A percentile compares a stretch with the other conserved stretches of the same genome.
Conservation (phyloP, 2,329 filamentous ascomycete species). For the Botrytis pseudocinerea region DNA sequence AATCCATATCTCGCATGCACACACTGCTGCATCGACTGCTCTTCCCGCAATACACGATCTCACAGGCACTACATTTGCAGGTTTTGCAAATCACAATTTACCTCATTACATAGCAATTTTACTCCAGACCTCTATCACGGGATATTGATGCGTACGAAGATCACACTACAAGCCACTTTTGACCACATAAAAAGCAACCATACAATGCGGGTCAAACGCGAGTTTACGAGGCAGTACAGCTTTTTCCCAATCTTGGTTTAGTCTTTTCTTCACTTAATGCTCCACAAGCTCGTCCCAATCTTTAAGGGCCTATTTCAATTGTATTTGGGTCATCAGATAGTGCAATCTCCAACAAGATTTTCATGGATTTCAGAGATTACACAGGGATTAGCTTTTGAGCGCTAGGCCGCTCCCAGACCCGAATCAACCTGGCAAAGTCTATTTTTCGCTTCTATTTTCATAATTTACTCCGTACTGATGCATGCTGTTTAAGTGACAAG, state of each 20-base stretch:
- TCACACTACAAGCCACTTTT: constrained; percentile 10
- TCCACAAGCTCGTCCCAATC: not conserved
- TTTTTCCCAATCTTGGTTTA: not conserved
- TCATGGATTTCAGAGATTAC: not conserved
- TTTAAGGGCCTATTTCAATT: not conserved
- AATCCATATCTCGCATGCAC: not conserved
- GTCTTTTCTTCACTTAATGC: not conserved
- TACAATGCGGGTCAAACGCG: constrained; percentile 11
- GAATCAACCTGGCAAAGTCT: not conserved
- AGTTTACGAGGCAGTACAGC: constrained; percentile 1
- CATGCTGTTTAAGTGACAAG: constrained; percentile 1
- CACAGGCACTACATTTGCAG: not conserved
- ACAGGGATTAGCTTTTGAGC: not conserved
- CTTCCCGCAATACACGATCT: not conserved
- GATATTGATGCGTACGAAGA: not conserved
- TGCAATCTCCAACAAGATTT: not conserved
- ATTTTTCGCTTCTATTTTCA: constrained; percentile 4
- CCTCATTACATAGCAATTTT: not conserved
- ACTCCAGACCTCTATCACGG: not conserved
- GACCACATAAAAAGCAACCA: not conserved
- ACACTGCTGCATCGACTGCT: not conserved
- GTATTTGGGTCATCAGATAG: constrained; percentile 2
- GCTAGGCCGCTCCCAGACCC: constrained; percentile 6
- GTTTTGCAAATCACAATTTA: not conserved
- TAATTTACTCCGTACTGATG: not conserved